phyloP scores from a whole-genome alignment of 2,329 filamentous ascomycete genomes.

The Fonsecaea erecta region DNA sequence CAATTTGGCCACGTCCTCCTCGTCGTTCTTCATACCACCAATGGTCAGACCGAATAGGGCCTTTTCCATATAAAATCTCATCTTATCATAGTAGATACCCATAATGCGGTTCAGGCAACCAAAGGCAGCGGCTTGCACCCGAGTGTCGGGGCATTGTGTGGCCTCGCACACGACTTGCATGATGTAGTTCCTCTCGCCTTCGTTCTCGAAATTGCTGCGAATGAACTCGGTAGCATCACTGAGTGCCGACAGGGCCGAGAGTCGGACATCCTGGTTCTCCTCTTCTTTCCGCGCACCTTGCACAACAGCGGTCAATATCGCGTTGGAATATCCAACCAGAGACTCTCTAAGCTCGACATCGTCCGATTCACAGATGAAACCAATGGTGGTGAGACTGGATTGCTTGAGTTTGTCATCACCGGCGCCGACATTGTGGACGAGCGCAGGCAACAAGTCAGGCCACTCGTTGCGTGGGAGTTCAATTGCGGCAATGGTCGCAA shows the following conservation, averaged over 20 bases:
- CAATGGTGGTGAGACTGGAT: slow-evolving; percentile 91
- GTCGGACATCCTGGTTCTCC: slow-evolving; percentile 84
- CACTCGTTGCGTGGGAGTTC: slow-evolving; percentile 93
- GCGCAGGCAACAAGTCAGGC: slow-evolving; percentile 83
- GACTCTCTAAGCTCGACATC: slow-evolving; percentile 82
- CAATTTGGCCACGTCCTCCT: slow-evolving; percentile 97
- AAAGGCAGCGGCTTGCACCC: slow-evolving; percentile 94
- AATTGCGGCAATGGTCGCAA: slow-evolving; percentile 91
- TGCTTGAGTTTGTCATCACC: slow-evolving; percentile 90
- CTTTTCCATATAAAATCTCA: slow-evolving; percentile 99
- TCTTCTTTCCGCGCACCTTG: slow-evolving; percentile 98
- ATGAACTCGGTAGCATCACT: slow-evolving; percentile 98
- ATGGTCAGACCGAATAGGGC: slow-evolving; percentile 96
- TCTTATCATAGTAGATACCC: slow-evolving; percentile 98
- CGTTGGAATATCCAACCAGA: slow-evolving; percentile 87
- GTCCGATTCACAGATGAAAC: slow-evolving; percentile 96
- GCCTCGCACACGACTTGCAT: slow-evolving; percentile 99
- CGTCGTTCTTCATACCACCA: slow-evolving; percentile 96
- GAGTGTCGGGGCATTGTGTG: slow-evolving; percentile 86
- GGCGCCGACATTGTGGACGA: slow-evolving; percentile 91
- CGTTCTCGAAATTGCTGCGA: slow-evolving; percentile 97
- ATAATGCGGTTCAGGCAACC: slow-evolving; percentile 98
- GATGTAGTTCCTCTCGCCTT: slow-evolving; percentile 99
- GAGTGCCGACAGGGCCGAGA: slow-evolving; percentile 89
- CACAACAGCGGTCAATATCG: slow-evolving; percentile 95